Base-by-base conservation (phyloP, 495 filamentous ascomycete species). In the Talaromyces stipitatus region DNA sequence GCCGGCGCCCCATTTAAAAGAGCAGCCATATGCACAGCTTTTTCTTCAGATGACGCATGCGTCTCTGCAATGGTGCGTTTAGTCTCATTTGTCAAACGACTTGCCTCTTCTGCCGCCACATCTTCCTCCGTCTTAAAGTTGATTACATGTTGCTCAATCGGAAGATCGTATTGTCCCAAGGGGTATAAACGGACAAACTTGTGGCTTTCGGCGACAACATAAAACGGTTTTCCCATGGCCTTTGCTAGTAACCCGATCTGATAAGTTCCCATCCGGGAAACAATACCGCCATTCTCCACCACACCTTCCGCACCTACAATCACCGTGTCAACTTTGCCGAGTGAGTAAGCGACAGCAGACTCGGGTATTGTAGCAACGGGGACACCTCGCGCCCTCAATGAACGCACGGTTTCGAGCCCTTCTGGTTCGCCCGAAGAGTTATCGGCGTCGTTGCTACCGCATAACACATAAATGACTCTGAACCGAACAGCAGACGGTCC, bases 221-320 rank as follows among this genome's bases (percentile, higher is more conserved):
- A 95, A 67, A 97, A 89, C 0, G 88, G 87, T 65, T 90, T 91
- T 5, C 82, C 80, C 57, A 85, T 82, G 3, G 82, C 81, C 60
- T 89, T 90, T 41, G 90, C 89, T 48, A 96, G 75, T 48, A 89
- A 71, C 0, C 90, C 91, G 51, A 97, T 84, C 73, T 97, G 94
- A 60, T 88, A 91, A 5, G 94, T 97, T 22, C 94, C 94, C 78
- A 97, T 81, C 48, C 91, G 76, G 38, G 85, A 91, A 59, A 98
- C 89, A 56, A 97, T 85, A 24, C 92, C 92, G 16, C 94, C 94
- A 68, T 97, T 95, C 62, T 95, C 89, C 38, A 94, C 89, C 18
- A 97, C 90, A 47, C 88, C 91, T 62, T 98, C 94, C n/a, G 91
- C 90, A 50, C 94, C 94, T 12, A 95, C 89, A 50, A 98, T 85